phyloP scores from a whole-genome alignment of 768 basidiomycete species.

The Suillus variegatus region DNA sequence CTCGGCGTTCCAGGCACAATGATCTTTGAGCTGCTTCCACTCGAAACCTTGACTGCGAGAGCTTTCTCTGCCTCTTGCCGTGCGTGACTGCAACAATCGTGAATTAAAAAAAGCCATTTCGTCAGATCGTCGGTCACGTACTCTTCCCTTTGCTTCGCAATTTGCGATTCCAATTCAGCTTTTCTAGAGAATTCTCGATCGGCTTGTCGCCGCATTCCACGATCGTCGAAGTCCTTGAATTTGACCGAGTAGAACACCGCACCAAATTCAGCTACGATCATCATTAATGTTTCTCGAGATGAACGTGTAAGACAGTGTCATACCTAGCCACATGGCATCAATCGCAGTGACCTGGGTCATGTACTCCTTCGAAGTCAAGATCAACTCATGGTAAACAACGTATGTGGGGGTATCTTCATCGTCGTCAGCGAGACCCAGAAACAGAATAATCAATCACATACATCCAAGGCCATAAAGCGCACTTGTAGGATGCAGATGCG shows the following conservation, averaged over 20 bases:
- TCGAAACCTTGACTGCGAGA: slow-evolving; percentile 52
- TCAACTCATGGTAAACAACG: slow-evolving; percentile 95
- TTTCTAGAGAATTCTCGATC: slow-evolving; percentile 91
- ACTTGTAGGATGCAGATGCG: slow-evolving; percentile 95
- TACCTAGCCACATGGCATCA: slow-evolving; percentile 97
- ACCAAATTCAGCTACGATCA: slow-evolving; percentile 78
- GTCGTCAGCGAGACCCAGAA: slow-evolving; percentile 6
- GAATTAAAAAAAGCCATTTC: slow-evolving; percentile 3
- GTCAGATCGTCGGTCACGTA: slow-evolving; percentile 15
- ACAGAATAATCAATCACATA: slow-evolving; percentile 39
- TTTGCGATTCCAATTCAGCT: slow-evolving; percentile 91
- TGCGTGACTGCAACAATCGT: slow-evolving; percentile 46
- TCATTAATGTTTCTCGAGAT: slow-evolving; percentile 10
- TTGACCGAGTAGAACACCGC: slow-evolving; percentile 97
- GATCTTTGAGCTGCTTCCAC: slow-evolving; percentile 59
- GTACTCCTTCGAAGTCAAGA: slow-evolving; percentile 94
- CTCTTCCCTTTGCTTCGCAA: slow-evolving; percentile 83
- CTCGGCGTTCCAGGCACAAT: slow-evolving; percentile 82
- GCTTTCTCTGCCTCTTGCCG: slow-evolving; percentile 64
- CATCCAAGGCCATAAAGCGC: slow-evolving; percentile 96
- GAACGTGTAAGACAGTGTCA: slow-evolving; percentile 20
- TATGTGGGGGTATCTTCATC: slow-evolving; percentile 88
- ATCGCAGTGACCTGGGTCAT: slow-evolving; percentile 99
- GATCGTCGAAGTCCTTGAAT: slow-evolving; percentile 96
- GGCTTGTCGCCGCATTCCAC: slow-evolving; percentile 71